Conservation (phyloP, 2,329 filamentous ascomycete genomes). For the Colletotrichum tropicale region DNA sequence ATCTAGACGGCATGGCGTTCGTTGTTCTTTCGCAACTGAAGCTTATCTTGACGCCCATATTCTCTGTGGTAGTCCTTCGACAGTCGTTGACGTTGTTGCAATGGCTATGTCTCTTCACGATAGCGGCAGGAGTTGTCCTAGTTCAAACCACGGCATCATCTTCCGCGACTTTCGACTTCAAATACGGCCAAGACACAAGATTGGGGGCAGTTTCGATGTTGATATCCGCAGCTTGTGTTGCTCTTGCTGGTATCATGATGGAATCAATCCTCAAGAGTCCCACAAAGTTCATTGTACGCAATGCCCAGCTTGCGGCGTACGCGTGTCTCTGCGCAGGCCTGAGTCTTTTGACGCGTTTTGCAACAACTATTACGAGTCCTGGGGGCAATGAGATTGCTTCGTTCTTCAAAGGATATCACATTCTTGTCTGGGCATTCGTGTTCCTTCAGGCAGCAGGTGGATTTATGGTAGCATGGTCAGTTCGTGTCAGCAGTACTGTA, state of each 20-base stretch:
- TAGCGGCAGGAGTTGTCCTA: background rate
- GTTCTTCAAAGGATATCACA: background rate
- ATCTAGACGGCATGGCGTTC: background rate
- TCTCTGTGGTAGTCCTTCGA: background rate
- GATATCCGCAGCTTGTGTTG: background rate
- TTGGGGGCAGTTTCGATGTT: background rate
- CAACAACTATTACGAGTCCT: background rate
- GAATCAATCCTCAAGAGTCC: background rate
- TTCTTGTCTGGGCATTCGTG: background rate
- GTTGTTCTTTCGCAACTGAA: background rate
- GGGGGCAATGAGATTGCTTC: rapidly evolving
- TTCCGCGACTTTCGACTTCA: too few relatives aligned
- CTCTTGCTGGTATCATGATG: background rate
- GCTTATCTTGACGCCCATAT: background rate
- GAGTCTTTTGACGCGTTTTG: background rate
- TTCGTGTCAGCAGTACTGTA: background rate
- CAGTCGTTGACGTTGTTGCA: background rate
- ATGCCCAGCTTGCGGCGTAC: background rate
- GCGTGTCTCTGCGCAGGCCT: background rate
- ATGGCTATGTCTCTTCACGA: background rate
- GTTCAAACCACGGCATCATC: background rate
- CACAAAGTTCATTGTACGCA: background rate
- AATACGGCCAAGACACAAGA: background rate
- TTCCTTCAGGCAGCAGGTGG: background rate
- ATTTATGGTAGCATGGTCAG: background rate